Percentiles rank a stretch among this genome's conserved stretches.
Conservation (phyloP, 345 rosid genomes). For the Rhizophora mangle region DNA sequence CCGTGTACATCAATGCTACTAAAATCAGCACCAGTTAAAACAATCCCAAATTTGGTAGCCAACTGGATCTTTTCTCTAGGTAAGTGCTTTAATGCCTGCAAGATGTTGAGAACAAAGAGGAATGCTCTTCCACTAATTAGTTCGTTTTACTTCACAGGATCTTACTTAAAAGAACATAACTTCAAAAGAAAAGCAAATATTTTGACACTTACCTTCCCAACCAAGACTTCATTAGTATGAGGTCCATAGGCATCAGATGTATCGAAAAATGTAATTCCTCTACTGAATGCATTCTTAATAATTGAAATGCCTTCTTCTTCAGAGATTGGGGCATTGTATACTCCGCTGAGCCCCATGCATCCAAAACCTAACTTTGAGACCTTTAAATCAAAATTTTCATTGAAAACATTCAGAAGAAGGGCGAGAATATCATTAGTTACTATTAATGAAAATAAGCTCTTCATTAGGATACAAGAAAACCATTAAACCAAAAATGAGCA, state of each 20-base stretch:
- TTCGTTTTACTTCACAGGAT: too few relatives aligned
- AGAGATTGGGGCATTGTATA: conserved; percentile 3
- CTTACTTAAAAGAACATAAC: neutral
- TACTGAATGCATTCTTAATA: conserved; percentile 9
- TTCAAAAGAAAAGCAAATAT: neutral
- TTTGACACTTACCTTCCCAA: conserved; percentile 10
- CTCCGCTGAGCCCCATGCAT: conserved; percentile 14
- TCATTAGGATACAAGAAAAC: too few relatives aligned
- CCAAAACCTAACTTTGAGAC: conserved; percentile 21
- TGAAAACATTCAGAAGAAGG: neutral
- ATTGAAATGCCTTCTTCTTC: conserved; percentile 17
- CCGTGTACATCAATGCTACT: neutral
- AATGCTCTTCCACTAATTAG: too few relatives aligned
- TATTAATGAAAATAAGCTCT: too few relatives aligned
- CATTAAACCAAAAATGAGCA: too few relatives aligned
- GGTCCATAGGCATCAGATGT: conserved; percentile 18
- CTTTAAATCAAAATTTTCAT: conserved; percentile 1
- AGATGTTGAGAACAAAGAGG: too few relatives aligned
- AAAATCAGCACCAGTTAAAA: neutral
- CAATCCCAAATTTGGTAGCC: conserved; percentile 32
- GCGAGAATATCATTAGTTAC: neutral
- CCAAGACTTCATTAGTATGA: conserved; percentile 14
- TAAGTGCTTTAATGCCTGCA: conserved; percentile 29
- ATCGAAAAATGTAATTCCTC: conserved; percentile 21
- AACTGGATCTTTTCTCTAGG: conserved; percentile 32